Conservation (phyloP, 208 protist species). For the Acanthamoeba healyi region DNA sequence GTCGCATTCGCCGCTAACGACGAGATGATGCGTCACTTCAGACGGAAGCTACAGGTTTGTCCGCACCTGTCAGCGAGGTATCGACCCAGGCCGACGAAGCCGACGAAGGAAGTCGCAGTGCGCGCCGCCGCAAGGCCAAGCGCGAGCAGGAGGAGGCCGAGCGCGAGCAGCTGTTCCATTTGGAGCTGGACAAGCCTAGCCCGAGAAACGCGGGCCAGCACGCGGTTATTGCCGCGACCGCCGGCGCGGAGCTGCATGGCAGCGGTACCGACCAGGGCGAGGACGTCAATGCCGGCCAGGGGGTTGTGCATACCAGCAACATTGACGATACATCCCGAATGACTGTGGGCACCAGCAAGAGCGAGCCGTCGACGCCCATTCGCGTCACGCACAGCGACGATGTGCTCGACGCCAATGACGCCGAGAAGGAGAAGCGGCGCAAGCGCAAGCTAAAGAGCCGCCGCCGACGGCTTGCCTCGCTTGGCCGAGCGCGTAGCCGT, state of each 20-base stretch:
- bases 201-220: too few relatives aligned
- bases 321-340: background rate
- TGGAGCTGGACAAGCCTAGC: constrained; percentile 42
- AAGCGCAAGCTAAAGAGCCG: constrained; percentile 32
- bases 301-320: background rate
- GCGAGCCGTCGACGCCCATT: constrained; percentile 38
- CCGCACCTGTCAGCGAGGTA: too few relatives aligned
- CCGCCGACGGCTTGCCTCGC: too few relatives aligned
- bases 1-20: background rate
- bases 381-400: constrained; percentile 3
- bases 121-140: background rate
- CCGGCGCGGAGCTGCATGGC: background rate
- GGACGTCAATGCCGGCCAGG: background rate
- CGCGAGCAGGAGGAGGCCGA: constrained; percentile 10
- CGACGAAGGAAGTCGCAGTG: background rate
- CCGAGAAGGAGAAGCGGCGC: constrained; percentile 62
- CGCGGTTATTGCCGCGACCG: background rate
- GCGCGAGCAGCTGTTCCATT: constrained; percentile 33
- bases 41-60: too few relatives aligned
- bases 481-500: too few relatives aligned
- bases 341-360: constrained; percentile 11
- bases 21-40: too few relatives aligned
- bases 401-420: background rate
- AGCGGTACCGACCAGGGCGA: background rate
- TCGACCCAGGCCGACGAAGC: background rate